These are phyloP conservation scores for Beauveria rudraprayagi DNA, from an alignment of 2,329 filamentous ascomycete genomes.

Conservation along the genomic window DNA sequence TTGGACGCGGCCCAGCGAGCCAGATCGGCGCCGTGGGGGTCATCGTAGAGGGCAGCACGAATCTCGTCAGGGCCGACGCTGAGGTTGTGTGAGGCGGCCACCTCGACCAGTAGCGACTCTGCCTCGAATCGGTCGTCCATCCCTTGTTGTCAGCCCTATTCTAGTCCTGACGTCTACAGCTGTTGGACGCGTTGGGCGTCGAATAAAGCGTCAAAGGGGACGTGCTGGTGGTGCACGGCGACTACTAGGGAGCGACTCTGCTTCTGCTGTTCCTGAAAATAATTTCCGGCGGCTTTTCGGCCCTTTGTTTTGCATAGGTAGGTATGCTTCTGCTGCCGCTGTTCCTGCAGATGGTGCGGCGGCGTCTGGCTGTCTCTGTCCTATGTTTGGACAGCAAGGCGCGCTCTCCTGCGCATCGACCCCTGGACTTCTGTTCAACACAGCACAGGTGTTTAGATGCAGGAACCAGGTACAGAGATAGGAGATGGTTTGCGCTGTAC, in stretches of 20 bases:
- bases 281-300: too few relatives aligned
- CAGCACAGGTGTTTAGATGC: not conserved
- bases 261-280: not conserved
- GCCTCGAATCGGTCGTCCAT: slow-evolving; percentile 24
- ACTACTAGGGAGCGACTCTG: not conserved
- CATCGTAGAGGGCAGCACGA: slow-evolving; percentile 28
- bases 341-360: not conserved
- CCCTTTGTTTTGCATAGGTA: too few relatives aligned
- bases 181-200: not conserved
- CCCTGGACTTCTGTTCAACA: too few relatives aligned
- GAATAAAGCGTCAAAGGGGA: not conserved
- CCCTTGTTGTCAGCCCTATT: slow-evolving; percentile 12
- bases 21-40: slow-evolving; percentile 27
- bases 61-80: slow-evolving; percentile 28
- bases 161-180: not conserved
- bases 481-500: not conserved
- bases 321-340: too few relatives aligned
- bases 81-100: slow-evolving; percentile 25
- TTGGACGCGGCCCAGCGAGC: slow-evolving; percentile 42
- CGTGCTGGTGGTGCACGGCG: too few relatives aligned
- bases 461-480: not conserved
- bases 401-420: too few relatives aligned
- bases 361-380: not conserved
- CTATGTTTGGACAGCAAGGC: not conserved
- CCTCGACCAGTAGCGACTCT: slow-evolving; percentile 26